Percentiles rank a stretch among this genome's conserved stretches.
These are phyloP conservation scores for Byssoonygena ceratinophila DNA, from an alignment of 2,329 filamentous ascomycete genomes.

Conservation along the genomic window DNA sequence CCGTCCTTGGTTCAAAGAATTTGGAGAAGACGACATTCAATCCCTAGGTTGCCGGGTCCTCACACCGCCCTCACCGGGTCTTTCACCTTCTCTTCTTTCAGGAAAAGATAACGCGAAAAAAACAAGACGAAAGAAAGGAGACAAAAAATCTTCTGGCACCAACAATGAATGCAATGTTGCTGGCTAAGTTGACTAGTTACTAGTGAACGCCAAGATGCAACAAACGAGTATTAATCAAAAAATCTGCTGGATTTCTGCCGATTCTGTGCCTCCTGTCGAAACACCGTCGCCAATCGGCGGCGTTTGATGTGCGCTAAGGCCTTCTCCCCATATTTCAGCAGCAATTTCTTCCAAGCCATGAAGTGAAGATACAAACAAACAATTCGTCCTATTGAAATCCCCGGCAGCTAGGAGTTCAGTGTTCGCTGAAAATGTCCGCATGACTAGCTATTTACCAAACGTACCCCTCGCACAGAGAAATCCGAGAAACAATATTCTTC, in stretches of 20 bases:
- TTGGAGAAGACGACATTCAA: background rate
- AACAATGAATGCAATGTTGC: no score
- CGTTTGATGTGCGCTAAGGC: background rate
- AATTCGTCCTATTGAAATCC: background rate
- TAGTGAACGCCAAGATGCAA: background rate
- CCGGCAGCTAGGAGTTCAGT: background rate
- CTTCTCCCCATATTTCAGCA: no score
- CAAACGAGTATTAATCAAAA: no score
- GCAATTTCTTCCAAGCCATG: no score
- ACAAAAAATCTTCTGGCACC: background rate
- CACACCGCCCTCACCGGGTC: no score
- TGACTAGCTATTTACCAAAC: slow-evolving; percentile 1
- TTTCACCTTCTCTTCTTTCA: no score
- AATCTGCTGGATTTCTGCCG: no score
- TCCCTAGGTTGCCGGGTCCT: background rate
- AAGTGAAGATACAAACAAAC: background rate
- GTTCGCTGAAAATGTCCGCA: background rate
- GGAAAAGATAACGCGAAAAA: no score
- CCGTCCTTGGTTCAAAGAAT: no score
- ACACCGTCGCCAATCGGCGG: background rate
- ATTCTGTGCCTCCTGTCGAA: no score
- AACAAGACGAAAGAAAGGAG: background rate
- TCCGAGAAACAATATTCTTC: background rate
- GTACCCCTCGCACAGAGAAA: slow-evolving; percentile 3
- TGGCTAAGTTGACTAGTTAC: no score